These are phyloP conservation scores for Aspergillus sp. DNA, from an alignment of 2,329 filamentous ascomycete species.

Conservation along the genomic window DNA sequence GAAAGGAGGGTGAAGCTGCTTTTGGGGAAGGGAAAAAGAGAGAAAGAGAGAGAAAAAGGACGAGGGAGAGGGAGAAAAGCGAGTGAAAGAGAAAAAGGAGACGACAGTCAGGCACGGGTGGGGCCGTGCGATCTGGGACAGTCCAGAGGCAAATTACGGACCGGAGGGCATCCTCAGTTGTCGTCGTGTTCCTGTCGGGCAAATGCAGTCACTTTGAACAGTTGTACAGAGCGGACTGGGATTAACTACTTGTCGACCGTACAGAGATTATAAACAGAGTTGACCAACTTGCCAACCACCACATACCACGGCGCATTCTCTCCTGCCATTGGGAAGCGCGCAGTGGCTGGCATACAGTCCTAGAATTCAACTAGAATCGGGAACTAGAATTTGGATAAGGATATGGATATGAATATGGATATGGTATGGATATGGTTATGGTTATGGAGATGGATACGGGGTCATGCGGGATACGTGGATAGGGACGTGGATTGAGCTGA, in stretches of 20 bases:
- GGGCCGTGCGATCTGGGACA: constrained; percentile 13
- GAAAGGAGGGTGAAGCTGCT: not conserved
- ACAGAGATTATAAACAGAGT: not conserved
- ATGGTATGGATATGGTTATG: too few species aligned
- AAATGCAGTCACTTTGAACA: too few species aligned
- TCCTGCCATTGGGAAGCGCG: not conserved
- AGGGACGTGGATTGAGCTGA: too few species aligned
- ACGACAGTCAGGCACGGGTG: constrained; percentile 3
- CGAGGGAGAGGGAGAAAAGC: too few species aligned
- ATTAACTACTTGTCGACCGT: too few species aligned
- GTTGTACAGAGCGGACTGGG: too few species aligned
- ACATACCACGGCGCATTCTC: not conserved
- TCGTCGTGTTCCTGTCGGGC: too few species aligned
- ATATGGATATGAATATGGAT: too few species aligned
- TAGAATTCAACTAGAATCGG: not conserved
- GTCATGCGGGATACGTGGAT: not conserved
- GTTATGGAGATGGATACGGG: not conserved
- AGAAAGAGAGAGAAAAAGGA: too few species aligned
- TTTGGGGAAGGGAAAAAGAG: not conserved
- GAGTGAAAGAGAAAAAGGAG: not conserved
- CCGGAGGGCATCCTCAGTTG: not conserved
- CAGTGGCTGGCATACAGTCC: not conserved
- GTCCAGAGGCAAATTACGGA: constrained; percentile 12
- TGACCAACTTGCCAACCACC: not conserved
- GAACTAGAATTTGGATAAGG: too few species aligned